Base-by-base conservation (phyloP, 1,284 basidiomycete genomes). In the Cryptococcus sp. region DNA sequence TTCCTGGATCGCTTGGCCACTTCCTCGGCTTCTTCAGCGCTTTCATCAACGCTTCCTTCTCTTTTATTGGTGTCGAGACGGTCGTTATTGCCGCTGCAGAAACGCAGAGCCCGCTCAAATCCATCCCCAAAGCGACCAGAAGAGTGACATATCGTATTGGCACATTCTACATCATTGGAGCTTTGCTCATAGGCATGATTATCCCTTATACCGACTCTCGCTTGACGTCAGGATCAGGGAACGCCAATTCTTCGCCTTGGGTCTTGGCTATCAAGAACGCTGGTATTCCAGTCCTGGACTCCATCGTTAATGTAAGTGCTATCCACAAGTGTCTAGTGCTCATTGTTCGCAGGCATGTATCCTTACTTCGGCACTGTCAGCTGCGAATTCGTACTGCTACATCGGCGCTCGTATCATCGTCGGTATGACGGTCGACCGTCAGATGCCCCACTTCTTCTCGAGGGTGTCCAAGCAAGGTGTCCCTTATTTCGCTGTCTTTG, bases 311-410 rank as follows among this genome's bases (percentile, higher is more conserved):
- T 74, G 56, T 53, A 39, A 34, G 56, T 53, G 2, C 6, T 22
- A 20, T 15, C 25, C 5, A n/a, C 23, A 10, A 34, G 3, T 10
- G 3, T 46, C 22, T 26, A 44, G 41, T 44, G 5, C 41, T 46
- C 2, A n/a, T 11, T 25, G 38, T 53, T n/a, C 29, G 8, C 26
- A 55, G 54, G 90, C 90, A 10, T 85, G 84, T 67, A 81, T 94
- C n/a, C 78, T 94, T 53, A 88, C 86, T 34, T 89, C 89, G 1
- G 91, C 92, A 1, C 89, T 88, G 85, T 92, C 89, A 7, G 91
- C 92, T 4, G 89, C 88, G 4, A 89, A 87, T 40, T 89, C 87
- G 64, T 88, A 93, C 70, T 74, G 94, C 52, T 95, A 91, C 77
- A 88, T 87, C 3, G 86, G 86, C 54, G 89, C 88, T 15, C 85